Conservation (phyloP, 805 yeast genomes). For the Kuraishia borneana region DNA sequence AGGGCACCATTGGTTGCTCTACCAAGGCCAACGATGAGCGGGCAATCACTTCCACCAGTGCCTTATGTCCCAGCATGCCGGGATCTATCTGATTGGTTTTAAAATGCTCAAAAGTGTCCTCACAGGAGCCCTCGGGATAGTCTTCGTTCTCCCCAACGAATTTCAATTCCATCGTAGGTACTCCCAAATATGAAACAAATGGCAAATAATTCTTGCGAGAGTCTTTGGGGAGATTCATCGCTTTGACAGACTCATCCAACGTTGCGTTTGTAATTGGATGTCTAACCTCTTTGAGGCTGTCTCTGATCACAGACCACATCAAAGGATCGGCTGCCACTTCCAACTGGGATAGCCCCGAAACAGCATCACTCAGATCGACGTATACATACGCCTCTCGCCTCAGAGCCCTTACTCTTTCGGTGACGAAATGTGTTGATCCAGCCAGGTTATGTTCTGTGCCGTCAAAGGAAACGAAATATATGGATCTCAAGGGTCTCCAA, state of each 20-base stretch:
- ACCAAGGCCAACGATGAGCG: slow-evolving; percentile 44
- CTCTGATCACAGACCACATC: slow-evolving; percentile 34
- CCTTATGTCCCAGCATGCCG: slow-evolving; percentile 40
- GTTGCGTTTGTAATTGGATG: slow-evolving; percentile 14
- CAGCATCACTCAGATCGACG: slow-evolving; percentile 62
- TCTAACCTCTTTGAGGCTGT: slow-evolving; percentile 22
- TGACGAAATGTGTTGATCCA: slow-evolving; percentile 75
- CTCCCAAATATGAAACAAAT: slow-evolving; percentile 48
- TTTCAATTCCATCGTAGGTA: slow-evolving; percentile 57
- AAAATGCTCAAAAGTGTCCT: slow-evolving; percentile 53
- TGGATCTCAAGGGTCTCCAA: slow-evolving; percentile 79
- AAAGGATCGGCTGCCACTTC: slow-evolving; percentile 48
- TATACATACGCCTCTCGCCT: slow-evolving; percentile 54
- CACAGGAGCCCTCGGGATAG: slow-evolving; percentile 44
- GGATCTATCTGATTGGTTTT: slow-evolving; percentile 38
- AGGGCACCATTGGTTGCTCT: slow-evolving; percentile 72
- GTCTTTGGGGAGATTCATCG: slow-evolving; percentile 6
- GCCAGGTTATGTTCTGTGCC: slow-evolving; percentile 73
- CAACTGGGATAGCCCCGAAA: slow-evolving; percentile 35
- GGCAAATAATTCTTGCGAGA: slow-evolving; percentile 59
- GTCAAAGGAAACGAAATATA: slow-evolving; percentile 77
- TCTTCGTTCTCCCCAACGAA: slow-evolving; percentile 19
- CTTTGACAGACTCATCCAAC: slow-evolving; percentile 7
- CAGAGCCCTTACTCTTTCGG: slow-evolving; percentile 39
- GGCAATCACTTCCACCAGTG: slow-evolving; percentile 45